Evolutionary conservation across 306 rosid genomes (phyloP), one percentile per base, ranked within the genome.

Genomic region (Dryas drummondii): DNA sequence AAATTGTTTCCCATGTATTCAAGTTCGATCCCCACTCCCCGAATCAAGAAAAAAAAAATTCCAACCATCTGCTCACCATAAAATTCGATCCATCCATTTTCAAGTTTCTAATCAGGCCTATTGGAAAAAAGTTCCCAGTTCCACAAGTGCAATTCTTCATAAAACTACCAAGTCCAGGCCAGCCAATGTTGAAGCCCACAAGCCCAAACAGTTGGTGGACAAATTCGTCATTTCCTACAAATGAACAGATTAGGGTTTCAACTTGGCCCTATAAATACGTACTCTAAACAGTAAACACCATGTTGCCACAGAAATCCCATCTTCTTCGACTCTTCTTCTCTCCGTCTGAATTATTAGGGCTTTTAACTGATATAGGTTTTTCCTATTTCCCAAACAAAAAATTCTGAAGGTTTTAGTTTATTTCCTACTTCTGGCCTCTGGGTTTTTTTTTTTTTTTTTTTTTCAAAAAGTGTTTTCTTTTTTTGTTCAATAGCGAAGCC

Each of bases 401-500:
- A 17, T 15, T 2, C 0, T 6, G 37, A 9, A 19, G 13, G 9
- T 22, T 12, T 49, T 12, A 42, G 2, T 12, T 10, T 67, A 32
- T 32, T 32, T 32, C 2, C 37, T 32, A 2, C 19, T 3, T 27
- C 6, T 49, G 22, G 22, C 0, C n/a, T n/a, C n/a, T n/a, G n/a
- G n/a, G n/a, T n/a, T n/a, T n/a, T n/a, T n/a, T 2, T 2, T 32
- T 32, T 40, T 13, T 50, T 3, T 70, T 7, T 2, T 1, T 52
- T 9, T 32, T 32, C 37, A 32, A 0, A 12, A 27, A 32, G 1
- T 3, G 26, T 14, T 69, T 5, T 0, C 0, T 1, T 69, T 0
- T 22, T 22, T 9, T 0, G 5, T 68, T 32, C 2, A 32, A 32
- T 32, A 32, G 37, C 37, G 52, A 88, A 91, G 97, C 97, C 98